Evolutionary conservation across 78 protist genomes (phyloP), one percentile per base, ranked within the genome.

Genomic region (Salpingoeca rosetta): DNA sequence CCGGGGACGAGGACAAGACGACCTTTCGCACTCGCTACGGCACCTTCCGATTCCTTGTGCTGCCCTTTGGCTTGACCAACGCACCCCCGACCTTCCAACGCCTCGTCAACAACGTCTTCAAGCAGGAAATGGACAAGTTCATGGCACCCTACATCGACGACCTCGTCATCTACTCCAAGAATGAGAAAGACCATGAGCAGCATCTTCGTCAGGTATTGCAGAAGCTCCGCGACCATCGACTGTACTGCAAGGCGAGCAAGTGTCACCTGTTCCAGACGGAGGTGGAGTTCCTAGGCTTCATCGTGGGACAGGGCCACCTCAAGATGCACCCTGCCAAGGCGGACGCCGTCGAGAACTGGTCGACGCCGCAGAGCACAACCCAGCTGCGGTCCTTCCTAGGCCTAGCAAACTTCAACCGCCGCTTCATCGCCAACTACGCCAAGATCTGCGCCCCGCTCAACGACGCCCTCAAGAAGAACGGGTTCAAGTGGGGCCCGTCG

Each of bases 11-110:
- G 1, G 40, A 7, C n/a, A 88, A 81, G 45, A 84, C 88, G 0
- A 88, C 91, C 38, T 83, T 88, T 82, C 37, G 43, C 27, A 84
- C 88, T 27, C 28, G 43, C 7, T 51, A 41, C 39, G 91, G 91
- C 25, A 39, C 3, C 38, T 88, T 40, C 42, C 86, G 85, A 37
- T 88, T 11, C 40, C 7, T 3, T 17, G 85, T 79, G 1, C 41
- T 84, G 45, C 91, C 91, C 0, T 88, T 88, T 38, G 91, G 91
- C 2, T 42, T 82, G 41, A 75, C 35, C 57, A 82, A 82, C 77
- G 88, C 85, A 12, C 88, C 88, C 0, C 35, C 83, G 28, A 40
- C 83, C 10, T 83, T 84, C 45, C 76, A 45, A 17, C 22, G n/a
- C 22, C 25, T 39, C 31, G 82, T 87, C 83, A 2, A 87, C 0